These are phyloP conservation scores for Elongisporangium undulatum DNA, from an alignment of 352 stramenopile species.

Conservation along the genomic window DNA sequence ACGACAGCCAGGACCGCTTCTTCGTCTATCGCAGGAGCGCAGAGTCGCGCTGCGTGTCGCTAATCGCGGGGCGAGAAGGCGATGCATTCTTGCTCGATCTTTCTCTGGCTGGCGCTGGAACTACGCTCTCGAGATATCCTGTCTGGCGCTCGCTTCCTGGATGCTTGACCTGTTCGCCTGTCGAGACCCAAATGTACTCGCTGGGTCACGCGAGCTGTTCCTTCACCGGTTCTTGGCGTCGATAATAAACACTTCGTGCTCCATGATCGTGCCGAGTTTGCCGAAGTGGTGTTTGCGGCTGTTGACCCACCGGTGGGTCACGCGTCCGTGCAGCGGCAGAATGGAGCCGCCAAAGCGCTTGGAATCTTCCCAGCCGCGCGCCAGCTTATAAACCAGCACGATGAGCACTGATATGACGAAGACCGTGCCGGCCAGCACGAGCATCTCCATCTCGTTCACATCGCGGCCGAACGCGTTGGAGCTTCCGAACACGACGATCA, in stretches of 20 bases:
- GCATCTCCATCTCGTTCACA: slow-evolving; percentile 65
- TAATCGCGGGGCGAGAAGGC: not conserved
- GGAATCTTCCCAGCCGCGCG: slow-evolving; percentile 58
- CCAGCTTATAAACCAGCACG: slow-evolving; percentile 71
- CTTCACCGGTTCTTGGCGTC: slow-evolving; percentile 57
- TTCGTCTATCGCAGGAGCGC: not conserved
- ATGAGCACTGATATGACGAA: slow-evolving; percentile 73
- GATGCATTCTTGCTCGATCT: not conserved
- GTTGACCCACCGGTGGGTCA: slow-evolving; percentile 60
- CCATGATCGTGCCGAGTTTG: slow-evolving; percentile 62
- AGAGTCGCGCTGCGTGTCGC: not conserved
- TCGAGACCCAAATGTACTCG: not conserved
- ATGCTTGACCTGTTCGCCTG: not conserved
- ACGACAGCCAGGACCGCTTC: not conserved
- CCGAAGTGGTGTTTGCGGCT: slow-evolving; percentile 60
- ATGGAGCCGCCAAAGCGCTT: slow-evolving; percentile 39
- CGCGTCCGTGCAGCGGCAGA: slow-evolving; percentile 38
- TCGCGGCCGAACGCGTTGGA: slow-evolving; percentile 70
- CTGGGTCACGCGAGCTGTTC: not conserved
- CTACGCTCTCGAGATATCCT: not conserved
- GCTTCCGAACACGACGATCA: slow-evolving; percentile 71
- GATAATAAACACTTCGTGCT: slow-evolving; percentile 63
- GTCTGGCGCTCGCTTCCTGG: not conserved
- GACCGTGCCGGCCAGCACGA: slow-evolving; percentile 57
- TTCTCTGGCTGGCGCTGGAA: not conserved